Base-by-base conservation (phyloP, 805 yeast species). In the Cyberlindnera suaveolens region DNA sequence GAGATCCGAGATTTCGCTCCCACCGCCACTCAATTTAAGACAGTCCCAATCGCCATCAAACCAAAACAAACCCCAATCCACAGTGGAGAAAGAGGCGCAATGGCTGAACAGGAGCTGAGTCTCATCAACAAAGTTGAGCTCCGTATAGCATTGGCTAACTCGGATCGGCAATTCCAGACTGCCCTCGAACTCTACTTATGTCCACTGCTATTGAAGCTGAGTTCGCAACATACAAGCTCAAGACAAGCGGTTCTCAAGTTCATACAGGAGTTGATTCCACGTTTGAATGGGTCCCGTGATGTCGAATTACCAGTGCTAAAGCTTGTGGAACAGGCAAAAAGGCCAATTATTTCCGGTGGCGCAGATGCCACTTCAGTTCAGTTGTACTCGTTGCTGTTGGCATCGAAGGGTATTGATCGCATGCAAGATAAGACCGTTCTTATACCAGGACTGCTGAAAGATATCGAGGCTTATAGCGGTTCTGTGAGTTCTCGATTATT, bases 91-190 rank as follows among this genome's bases (percentile, higher is more conserved):
- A 23, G 13, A 23, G 20, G 15, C 11, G 30, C 14, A 36, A 57
- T 56, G 61, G 58, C 61, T 19, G 60, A 58, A 5, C 47, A 72
- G 31, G 95, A 86, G 54, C 61, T 80, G 38, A 70, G 74, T 1
- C 64, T 85, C 44, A 72, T 86, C 32, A 80, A 81, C 54, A 84
- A 81, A 57, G 96, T 86, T 1, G 97, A 90, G 61, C 74, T 90
- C 39, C 69, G 87, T 33, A 70, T 91, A 16, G 91, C 95, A 1
- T 65, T 91, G 34, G 86, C 97, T 0, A 77, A 75, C 39, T 68
- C 81, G 0, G 84, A 82, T 38, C 70, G 63, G 3, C 84, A 83
- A 54, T 74, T 89, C 42, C 81, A 84, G 55, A 57, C 72, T 2
- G 64, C 81, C 5, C 59, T 93, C 34, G 69, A 71, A 10, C 62